phyloP scores from a whole-genome alignment of 2,329 filamentous ascomycete genomes.

The Purpureocillium lavendulum region DNA sequence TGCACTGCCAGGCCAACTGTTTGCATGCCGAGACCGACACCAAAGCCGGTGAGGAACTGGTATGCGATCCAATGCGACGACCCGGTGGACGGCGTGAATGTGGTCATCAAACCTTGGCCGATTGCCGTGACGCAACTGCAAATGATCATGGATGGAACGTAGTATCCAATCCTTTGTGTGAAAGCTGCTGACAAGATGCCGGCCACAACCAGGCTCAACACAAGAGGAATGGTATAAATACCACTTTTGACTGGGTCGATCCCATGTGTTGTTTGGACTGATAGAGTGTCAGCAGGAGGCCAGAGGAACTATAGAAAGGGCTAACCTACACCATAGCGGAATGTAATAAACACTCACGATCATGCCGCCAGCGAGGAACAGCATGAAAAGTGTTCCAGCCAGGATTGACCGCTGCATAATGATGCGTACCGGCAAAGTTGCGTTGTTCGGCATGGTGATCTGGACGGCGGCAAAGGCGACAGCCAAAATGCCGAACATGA shows the following conservation, averaged over 20 bases:
- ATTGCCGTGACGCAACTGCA: constrained; percentile 40
- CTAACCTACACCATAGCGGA: constrained; percentile 3
- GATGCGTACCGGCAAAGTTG: constrained; percentile 47
- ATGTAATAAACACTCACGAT: constrained; percentile 45
- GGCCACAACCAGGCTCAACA: constrained; percentile 46
- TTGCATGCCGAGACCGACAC: constrained; percentile 52
- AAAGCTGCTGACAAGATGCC: constrained; percentile 37
- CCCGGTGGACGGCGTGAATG: constrained; percentile 36
- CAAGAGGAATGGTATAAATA: constrained; percentile 47
- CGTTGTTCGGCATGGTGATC: constrained; percentile 43
- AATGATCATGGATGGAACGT: constrained; percentile 47
- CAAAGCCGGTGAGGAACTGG: constrained; percentile 51
- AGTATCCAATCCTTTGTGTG: constrained; percentile 50
- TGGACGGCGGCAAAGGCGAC: constrained; percentile 43
- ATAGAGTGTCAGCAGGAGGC: background rate
- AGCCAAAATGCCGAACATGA: constrained; percentile 37
- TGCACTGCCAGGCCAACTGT: constrained; percentile 48
- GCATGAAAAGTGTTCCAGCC: constrained; percentile 34
- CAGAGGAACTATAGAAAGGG: too few species aligned
- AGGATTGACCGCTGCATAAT: constrained; percentile 48
- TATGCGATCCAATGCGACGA: constrained; percentile 50
- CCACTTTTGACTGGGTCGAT: constrained; percentile 46
- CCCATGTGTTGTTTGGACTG: constrained; percentile 48
- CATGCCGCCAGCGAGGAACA: constrained; percentile 42
- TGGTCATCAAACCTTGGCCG: constrained; percentile 50